Base-by-base conservation (phyloP, 2,329 filamentous ascomycete genomes). In the Sarocladiaceae sp. region DNA sequence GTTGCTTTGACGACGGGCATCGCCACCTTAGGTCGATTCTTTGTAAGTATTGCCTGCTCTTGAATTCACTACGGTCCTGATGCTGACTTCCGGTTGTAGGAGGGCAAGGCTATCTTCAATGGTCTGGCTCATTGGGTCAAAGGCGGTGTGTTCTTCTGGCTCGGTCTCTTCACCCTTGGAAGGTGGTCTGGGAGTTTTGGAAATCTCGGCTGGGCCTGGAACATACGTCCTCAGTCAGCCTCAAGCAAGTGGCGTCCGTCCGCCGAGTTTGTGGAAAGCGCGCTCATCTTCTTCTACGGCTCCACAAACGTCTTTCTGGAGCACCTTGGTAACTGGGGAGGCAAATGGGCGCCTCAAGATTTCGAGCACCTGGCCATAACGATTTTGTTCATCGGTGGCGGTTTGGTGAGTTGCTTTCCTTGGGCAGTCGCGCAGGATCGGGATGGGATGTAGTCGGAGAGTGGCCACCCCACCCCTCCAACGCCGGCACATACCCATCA, bases 141-240 rank as follows among this genome's bases (percentile, higher is more conserved):
- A 62, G 91, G 91, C 35, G 87, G 87, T 3, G 85, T 97, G 45
- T 97, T 97, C 70, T 88, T 96, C 67, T 93, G 88, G 82, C 87
- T 94, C 50, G 91, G 91, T 7, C 66, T 95, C 16, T 67, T 96
- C 48, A 95, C 88, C 0, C 73, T 97, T 3, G 89, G 88, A 23
- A 83, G 91, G 45, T 96, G 88, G 85, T 80, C 89, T 58, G 91
- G 91, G 20, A 86, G 85, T 60, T 97, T 95, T 60, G 82, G 85
- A 47, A 87, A 95, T 48, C 76, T 91, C 46, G 91, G 91, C 52
- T 97, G 91, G 91, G 88, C 89, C 0, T 96, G 91, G 91, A 97
- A 97, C 56, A 65, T 90, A 48, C 85, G 85, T 48, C 88, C 88
- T 3, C 40, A 23, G 15, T 33, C 26, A 7, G 5, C 16, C 15